Conservation (phyloP, 176 grass and related monocot genomes). For the Metroxylon sagu region DNA sequence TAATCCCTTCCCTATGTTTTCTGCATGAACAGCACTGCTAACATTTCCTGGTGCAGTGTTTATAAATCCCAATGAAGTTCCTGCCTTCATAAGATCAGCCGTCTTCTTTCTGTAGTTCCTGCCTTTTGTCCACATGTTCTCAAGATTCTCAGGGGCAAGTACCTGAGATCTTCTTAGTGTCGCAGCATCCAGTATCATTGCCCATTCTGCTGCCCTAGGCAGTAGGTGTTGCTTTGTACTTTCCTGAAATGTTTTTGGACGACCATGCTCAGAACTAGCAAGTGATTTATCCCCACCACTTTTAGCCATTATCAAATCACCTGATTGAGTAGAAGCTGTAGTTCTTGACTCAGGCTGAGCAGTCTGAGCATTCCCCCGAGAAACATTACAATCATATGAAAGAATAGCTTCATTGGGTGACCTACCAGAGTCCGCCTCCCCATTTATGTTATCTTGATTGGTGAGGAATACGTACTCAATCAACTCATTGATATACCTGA, state of each 20-base stretch:
- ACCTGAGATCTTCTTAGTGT: constrained; percentile 81
- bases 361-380: constrained; percentile 37
- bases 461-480: constrained; percentile 59
- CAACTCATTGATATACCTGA: constrained; percentile 91
- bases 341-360: constrained; percentile 28
- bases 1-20: constrained; percentile 41
- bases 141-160: constrained; percentile 96
- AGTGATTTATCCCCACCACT: constrained; percentile 25
- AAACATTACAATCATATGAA: constrained; percentile 21
- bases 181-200: constrained; percentile 68
- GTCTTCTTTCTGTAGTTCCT: constrained; percentile 94
- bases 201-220: constrained; percentile 66
- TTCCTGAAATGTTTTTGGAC: not conserved
- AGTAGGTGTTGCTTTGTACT: not conserved
- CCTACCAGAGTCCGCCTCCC: constrained; percentile 27
- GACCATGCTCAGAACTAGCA: constrained; percentile 22
- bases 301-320: constrained; percentile 24
- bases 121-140: constrained; percentile 98
- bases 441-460: constrained; percentile 40
- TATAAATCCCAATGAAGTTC: constrained; percentile 15
- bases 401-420: constrained; percentile 25
- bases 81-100: constrained; percentile 31
- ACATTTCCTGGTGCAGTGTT: constrained; percentile 23
- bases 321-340: constrained; percentile 20
- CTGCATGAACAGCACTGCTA: constrained; percentile 22